These are phyloP conservation scores for Saccharomycopsis guyanensis DNA, from an alignment of 805 yeast genomes.

Conservation along the genomic window DNA sequence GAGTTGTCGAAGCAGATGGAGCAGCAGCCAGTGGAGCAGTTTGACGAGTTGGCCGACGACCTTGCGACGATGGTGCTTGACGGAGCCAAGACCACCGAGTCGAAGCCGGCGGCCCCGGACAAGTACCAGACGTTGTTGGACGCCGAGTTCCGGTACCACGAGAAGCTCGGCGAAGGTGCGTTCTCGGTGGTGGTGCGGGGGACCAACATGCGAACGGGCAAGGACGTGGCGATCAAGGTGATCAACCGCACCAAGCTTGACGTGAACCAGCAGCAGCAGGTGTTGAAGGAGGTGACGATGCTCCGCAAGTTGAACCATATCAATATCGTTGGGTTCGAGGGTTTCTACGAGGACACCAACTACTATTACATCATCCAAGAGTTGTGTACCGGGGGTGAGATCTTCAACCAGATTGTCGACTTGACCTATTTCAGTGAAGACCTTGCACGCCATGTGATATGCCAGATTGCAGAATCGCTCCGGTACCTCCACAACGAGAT, in stretches of 20 bases:
- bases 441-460: slow-evolving; percentile 52
- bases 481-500: slow-evolving; percentile 62
- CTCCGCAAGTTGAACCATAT: slow-evolving; percentile 61
- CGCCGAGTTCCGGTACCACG: slow-evolving; percentile 33
- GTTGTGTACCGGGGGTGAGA: slow-evolving; percentile 69
- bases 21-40: neutral
- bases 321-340: slow-evolving; percentile 56
- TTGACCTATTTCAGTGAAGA: slow-evolving; percentile 62
- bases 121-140: slow-evolving; percentile 28
- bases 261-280: slow-evolving; percentile 54
- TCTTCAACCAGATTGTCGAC: slow-evolving; percentile 59
- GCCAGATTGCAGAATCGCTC: slow-evolving; percentile 57
- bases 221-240: slow-evolving; percentile 44
- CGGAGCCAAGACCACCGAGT: neutral
- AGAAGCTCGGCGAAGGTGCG: slow-evolving; percentile 74
- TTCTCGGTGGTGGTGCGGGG: slow-evolving; percentile 71
- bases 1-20: neutral
- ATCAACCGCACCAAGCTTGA: slow-evolving; percentile 67
- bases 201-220: slow-evolving; percentile 15
- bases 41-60: neutral
- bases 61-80: neutral
- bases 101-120: slow-evolving; percentile 5
- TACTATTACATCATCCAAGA: slow-evolving; percentile 69
- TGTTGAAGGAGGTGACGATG: slow-evolving; percentile 71
- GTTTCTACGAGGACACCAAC: slow-evolving; percentile 54